Conservation (phyloP, 2,329 filamentous ascomycete species). For the Cladosporium sp. region DNA sequence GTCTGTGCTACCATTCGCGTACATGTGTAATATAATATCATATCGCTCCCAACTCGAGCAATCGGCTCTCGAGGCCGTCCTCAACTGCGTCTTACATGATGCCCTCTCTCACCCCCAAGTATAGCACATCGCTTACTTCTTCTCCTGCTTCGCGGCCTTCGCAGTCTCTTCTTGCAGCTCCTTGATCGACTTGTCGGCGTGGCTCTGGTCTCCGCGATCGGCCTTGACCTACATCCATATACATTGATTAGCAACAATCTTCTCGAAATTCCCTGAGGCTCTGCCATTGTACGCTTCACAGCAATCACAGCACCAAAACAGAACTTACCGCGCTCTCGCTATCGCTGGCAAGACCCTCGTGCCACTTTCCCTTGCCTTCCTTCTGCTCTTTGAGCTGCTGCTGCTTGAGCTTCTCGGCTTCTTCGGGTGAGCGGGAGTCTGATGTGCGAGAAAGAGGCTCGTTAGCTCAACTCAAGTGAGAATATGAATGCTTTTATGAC, state of each 20-base stretch:
- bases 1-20: not conserved
- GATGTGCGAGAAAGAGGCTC: not conserved
- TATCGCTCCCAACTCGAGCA: not conserved
- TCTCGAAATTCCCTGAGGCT: too few relatives aligned
- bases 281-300: not conserved
- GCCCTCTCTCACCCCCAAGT: too few relatives aligned
- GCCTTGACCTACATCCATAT: constrained; percentile 34
- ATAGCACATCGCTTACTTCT: not conserved
- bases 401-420: constrained; percentile 57
- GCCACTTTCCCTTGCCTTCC: constrained; percentile 68
- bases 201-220: constrained; percentile 31
- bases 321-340: constrained; percentile 68
- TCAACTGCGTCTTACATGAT: not conserved
- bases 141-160: constrained; percentile 28
- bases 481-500: not conserved
- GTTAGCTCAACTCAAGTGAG: not conserved
- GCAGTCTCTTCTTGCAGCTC: constrained; percentile 33
- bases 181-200: constrained; percentile 27
- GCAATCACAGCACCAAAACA: not conserved
- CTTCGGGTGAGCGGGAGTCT: constrained; percentile 31
- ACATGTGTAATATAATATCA: not conserved
- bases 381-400: constrained; percentile 50
- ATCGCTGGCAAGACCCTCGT: constrained; percentile 70
- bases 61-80: not conserved
- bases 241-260: too few relatives aligned